Evolutionary conservation across 768 basidiomycete genomes (phyloP).

Genomic region (Grammothele lineata): DNA sequence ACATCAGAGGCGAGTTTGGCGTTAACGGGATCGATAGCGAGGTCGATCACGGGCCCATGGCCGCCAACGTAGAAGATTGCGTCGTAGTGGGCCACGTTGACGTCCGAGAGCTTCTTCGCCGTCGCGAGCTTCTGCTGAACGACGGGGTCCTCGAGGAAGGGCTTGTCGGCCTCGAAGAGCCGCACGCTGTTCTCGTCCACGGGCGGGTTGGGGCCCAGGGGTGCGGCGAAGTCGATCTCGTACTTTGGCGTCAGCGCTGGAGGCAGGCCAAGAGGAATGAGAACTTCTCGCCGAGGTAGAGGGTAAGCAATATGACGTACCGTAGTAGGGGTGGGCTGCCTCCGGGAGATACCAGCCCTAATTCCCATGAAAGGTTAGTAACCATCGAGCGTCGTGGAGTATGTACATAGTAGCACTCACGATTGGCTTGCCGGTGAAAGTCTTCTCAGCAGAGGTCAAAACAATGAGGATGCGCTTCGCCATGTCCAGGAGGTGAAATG

Average conservation of each 20-base stretch:
- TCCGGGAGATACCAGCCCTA: conserved; percentile 81
- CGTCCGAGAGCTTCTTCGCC: conserved; percentile 57
- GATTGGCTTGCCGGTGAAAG: conserved; percentile 44
- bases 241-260: conserved; percentile 31
- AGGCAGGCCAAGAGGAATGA: not conserved
- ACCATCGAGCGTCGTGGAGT: not conserved
- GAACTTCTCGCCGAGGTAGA: too few species aligned
- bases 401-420: conserved; percentile 40
- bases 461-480: conserved; percentile 56
- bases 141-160: conserved; percentile 55
- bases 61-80: conserved; percentile 80
- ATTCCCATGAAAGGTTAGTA: not conserved
- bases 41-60: conserved; percentile 73
- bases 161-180: conserved; percentile 50
- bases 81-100: conserved; percentile 58
- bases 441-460: conserved; percentile 60
- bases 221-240: conserved; percentile 41
- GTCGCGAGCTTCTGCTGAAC: conserved; percentile 46
- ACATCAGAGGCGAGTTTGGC: conserved; percentile 53
- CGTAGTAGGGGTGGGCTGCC: conserved; percentile 32
- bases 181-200: conserved; percentile 54
- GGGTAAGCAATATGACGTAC: too few species aligned
- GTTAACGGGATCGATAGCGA: conserved; percentile 53
- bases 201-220: conserved; percentile 60
- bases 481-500: conserved; percentile 15